Conservation (phyloP, 768 basidiomycete genomes). For the Russula sp. region DNA sequence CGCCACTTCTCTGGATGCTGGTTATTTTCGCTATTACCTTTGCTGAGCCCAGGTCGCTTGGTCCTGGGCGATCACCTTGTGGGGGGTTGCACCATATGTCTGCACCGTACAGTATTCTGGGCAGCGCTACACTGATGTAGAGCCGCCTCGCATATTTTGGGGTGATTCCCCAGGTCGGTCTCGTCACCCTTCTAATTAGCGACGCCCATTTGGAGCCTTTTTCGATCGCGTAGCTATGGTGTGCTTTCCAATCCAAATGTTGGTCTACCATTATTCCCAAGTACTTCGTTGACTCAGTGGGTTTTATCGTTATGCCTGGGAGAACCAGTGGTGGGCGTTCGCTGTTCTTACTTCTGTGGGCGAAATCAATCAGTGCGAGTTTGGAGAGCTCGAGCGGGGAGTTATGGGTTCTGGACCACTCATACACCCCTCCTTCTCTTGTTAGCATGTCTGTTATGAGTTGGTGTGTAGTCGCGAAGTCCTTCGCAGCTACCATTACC, state of each 20-base stretch:
- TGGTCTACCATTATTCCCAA: neutral
- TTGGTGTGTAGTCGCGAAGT: conserved; percentile 20
- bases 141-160: neutral
- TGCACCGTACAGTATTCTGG: neutral
- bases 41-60: no score
- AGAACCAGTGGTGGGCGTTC: neutral
- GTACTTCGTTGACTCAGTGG: neutral
- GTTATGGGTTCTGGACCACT: neutral
- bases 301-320: accelerated
- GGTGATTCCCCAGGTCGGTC: neutral
- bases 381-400: neutral
- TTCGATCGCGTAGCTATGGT: neutral
- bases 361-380: neutral
- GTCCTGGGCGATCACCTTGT: no score
- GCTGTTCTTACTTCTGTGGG: neutral
- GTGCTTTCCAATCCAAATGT: neutral
- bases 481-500: conserved; percentile 24
- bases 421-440: neutral
- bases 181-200: neutral
- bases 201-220: neutral
- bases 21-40: no score
- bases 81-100: no score
- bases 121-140: neutral
- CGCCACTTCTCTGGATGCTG: no score
- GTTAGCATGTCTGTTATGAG: neutral